Evolutionary conservation across 805 yeast genomes (phyloP), one percentile per base, ranked within the genome.

Genomic region (Cyberlindnera bimundalis): DNA sequence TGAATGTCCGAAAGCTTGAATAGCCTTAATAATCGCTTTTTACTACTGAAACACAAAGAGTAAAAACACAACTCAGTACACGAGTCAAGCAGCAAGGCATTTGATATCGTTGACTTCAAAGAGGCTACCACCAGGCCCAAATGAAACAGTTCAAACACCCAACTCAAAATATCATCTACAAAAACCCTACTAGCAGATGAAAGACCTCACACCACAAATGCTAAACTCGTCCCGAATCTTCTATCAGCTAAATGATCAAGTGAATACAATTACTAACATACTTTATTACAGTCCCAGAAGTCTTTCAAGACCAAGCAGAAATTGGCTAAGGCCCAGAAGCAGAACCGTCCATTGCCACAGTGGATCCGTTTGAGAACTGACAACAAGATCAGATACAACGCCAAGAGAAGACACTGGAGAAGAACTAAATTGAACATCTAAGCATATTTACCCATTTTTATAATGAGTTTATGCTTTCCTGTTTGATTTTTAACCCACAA

Each of bases 381-480:
- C 75, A 91, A 88, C 95, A 90, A 81, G 66, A 84, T 93, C 80
- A 88, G 95, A 82, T 88, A 88, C 86, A 91, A 91, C 79, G 95
- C 96, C 71, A 93, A 93, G 89, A 89, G 98, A 87, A 85, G 98
- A 83, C 96, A 93, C 93, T 91, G 99, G 99, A 91, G 96, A 86
- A 87, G 98, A 85, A 91, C 97, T 68, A 91, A 91, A 95, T 81
- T 91, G 77, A 79, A 81, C 82, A 73, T 91, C 81, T 91, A 90
- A 86, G 70, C 45, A 35, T 33, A n/a, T 19, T 37, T 39, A 25
- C 27, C 35, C 25, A 35, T 32, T 35, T 20, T 14, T 33, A 21
- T 29, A 14, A 37, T 37, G 39, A 32, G 35, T 33, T 24, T 33
- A 39, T 34, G 42, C 42, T 38, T 20, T 31, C n/a, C 27, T 40